Evolutionary conservation across 1,284 basidiomycete species (phyloP).

Genomic region (Malassezia arunalokei): DNA sequence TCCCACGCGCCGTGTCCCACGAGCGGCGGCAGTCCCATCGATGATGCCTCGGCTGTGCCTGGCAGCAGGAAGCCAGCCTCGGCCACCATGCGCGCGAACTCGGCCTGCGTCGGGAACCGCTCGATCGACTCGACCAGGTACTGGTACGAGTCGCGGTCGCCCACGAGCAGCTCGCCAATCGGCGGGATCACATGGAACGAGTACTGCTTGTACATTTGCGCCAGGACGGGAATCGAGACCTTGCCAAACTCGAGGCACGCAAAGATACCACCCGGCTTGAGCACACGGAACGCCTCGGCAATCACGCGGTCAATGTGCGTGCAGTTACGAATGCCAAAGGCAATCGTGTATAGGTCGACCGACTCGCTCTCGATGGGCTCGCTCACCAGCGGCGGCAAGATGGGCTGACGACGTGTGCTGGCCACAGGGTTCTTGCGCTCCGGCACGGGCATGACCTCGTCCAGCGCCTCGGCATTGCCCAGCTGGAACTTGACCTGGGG

Average conservation of each 20-base stretch:
- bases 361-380: conserved; percentile 50
- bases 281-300: conserved; percentile 77
- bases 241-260: conserved; percentile 94
- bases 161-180: conserved; percentile 85
- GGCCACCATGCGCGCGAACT: conserved; percentile 70
- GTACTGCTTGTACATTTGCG: conserved; percentile 83
- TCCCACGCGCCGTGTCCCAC: conserved; percentile 37
- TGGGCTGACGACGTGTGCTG: conserved; percentile 24
- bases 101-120: conserved; percentile 75
- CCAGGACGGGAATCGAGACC: conserved; percentile 75
- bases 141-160: conserved; percentile 78
- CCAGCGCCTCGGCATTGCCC: conserved; percentile 77
- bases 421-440: conserved; percentile 17
- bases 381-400: conserved; percentile 33
- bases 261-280: conserved; percentile 92
- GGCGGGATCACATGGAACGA: conserved; percentile 93
- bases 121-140: conserved; percentile 97
- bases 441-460: conserved; percentile 22
- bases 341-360: conserved; percentile 95
- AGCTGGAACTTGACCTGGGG: conserved; percentile 86
- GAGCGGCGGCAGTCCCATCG: conserved; percentile 28
- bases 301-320: conserved; percentile 82
- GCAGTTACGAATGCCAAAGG: conserved; percentile 96
- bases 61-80: conserved; percentile 47
- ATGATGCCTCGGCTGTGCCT: conserved; percentile 28